A percentile compares a stretch with the other conserved stretches of the same genome.
Conservation (phyloP, 108 stramenopile genomes). For the Nannochloropsis granulata region DNA sequence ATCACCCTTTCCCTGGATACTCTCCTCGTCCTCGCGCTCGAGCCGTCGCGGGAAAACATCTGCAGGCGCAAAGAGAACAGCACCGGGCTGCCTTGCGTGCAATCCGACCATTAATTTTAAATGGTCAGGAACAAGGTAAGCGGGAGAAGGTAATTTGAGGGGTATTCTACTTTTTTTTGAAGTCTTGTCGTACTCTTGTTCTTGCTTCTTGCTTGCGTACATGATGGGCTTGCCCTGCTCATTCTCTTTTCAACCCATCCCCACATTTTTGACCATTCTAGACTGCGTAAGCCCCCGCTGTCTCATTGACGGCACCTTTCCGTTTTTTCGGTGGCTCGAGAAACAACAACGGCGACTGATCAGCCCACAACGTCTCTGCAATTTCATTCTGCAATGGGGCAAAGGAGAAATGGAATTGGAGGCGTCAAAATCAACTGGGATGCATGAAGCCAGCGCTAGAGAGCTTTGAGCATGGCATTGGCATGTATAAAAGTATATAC, state of each 20-base stretch:
- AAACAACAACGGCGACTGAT: background rate
- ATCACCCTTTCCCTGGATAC: background rate
- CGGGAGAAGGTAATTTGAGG: no score
- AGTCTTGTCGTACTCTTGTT: no score
- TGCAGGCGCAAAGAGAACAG: background rate
- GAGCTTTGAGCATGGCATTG: no score
- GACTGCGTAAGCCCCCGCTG: background rate
- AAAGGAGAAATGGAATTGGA: background rate
- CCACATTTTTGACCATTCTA: background rate
- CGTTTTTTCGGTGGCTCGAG: background rate
- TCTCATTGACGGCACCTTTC: background rate
- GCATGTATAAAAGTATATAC: no score
- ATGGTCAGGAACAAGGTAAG: background rate
- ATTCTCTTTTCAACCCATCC: no score
- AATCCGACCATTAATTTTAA: background rate
- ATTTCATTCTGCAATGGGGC: background rate
- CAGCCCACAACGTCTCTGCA: background rate
- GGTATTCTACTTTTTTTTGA: no score
- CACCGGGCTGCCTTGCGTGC: background rate
- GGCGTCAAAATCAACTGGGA: background rate
- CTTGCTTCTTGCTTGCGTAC: no score
- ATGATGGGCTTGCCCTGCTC: no score
- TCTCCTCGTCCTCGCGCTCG: background rate
- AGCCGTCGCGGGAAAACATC: background rate
- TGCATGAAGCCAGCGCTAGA: no score